Evolutionary conservation across 2,329 filamentous ascomycete genomes (phyloP), one percentile per base, ranked within the genome.

Genomic region (Drechslera avenae): DNA sequence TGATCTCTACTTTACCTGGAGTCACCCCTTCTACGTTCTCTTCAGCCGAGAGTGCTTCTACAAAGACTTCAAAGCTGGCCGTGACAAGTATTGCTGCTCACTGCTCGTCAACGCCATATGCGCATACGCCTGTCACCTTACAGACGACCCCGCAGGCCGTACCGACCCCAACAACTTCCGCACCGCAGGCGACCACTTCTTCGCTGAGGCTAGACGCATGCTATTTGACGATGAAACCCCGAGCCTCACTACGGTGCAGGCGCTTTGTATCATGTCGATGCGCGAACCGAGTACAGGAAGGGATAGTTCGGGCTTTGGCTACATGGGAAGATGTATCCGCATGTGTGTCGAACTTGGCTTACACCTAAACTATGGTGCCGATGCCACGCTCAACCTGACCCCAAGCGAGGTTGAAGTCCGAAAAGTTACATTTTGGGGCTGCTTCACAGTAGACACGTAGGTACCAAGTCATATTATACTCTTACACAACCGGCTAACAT

Each of bases 11-110:
- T 90, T 90, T 59, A 61, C 61, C 10, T 88, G 86, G 75, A 90
- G 87, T 83, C 89, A 91, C 67, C 86, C 88, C 2, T 90, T 87
- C 10, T 90, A 89, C 71, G 84, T 86, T 3, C 84, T 88, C 2
- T 80, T 91, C 36, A 88, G 85, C 64, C 86, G 88, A 64, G 85
- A 89, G 60, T 83, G 87, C 63, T 90, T 90, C 61, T 75, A 87
- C 50, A 79, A 79, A 43, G 87, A 90, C 68, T 89, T 88, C 63
- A 74, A 78, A 31, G 77, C 79, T 8, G 86, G 85, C 1, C 76
- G 81, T 14, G 77, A 79, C 39, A 82, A 86, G 26, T 89, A 86
- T 70, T 90, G 87, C 73, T 89, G 86, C 1, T 73, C 85, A 1
- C 81, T 88, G 14, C 73, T 89, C 2, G 82, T 88, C 42, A 89